These are phyloP conservation scores for Peniophora sp. DNA, from an alignment of 1,284 basidiomycete genomes.

Conservation along the genomic window DNA sequence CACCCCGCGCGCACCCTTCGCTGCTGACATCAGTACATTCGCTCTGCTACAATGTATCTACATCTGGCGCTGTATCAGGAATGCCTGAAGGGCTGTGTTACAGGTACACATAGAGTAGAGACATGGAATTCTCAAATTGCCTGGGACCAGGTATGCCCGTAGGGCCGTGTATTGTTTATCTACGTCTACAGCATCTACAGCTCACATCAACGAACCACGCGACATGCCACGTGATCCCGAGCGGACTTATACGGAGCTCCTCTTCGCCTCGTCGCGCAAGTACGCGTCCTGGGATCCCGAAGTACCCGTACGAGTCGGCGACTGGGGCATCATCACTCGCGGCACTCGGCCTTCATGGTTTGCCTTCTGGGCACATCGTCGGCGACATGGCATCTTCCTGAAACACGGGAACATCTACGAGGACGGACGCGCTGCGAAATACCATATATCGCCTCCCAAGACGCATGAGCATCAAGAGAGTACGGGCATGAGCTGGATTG, in stretches of 20 bases:
- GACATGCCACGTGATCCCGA: not conserved
- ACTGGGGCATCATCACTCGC: constrained; percentile 19
- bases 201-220: too few species aligned
- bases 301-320: constrained; percentile 17
- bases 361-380: constrained; percentile 16
- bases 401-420: constrained; percentile 23
- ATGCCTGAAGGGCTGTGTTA: too few species aligned
- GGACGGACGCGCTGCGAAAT: constrained; percentile 10
- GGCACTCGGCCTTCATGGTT: constrained; percentile 7
- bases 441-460: constrained; percentile 14
- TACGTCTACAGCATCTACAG: too few species aligned
- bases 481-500: constrained; percentile 18
- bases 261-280: constrained; percentile 20
- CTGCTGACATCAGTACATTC: too few species aligned
- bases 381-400: constrained; percentile 16
- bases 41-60: too few species aligned
- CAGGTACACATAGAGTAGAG: too few species aligned
- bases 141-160: too few species aligned
- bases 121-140: too few species aligned
- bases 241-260: constrained; percentile 13
- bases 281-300: constrained; percentile 26
- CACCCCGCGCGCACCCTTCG: too few species aligned
- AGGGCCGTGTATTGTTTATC: too few species aligned
- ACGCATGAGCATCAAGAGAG: constrained; percentile 8
- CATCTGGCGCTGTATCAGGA: too few species aligned